A percentile compares a stretch with the other conserved stretches of the same genome.
phyloP scores from a whole-genome alignment of 2,329 filamentous ascomycete genomes.

The Colletotrichum lupini region DNA sequence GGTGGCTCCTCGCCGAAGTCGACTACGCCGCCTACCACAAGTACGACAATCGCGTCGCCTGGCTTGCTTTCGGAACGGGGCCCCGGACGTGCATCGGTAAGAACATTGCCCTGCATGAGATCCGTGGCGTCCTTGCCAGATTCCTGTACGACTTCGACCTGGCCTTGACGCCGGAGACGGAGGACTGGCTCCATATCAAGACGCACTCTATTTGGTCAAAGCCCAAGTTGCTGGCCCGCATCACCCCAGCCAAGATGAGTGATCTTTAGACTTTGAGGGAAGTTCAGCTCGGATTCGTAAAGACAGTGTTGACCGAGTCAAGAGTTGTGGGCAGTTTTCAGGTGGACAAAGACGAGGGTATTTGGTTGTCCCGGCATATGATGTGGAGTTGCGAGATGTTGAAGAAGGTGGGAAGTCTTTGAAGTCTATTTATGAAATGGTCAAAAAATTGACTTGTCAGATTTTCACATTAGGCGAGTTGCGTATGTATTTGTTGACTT shows the following conservation, averaged over 20 bases:
- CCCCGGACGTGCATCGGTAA: background rate
- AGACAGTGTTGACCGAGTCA: no score
- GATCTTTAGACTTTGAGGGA: no score
- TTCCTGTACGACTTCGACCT: background rate
- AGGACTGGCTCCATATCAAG: background rate
- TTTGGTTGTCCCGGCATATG: no score
- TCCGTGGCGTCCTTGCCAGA: background rate
- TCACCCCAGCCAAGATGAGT: background rate
- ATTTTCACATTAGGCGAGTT: no score
- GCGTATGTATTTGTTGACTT: no score
- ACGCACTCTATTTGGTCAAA: background rate
- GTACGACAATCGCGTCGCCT: background rate
- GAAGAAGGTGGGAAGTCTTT: no score
- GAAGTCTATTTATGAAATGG: no score
- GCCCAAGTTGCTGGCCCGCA: background rate
- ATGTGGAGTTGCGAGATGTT: no score
- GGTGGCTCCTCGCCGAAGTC: background rate
- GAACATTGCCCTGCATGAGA: background rate
- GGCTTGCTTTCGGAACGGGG: background rate
- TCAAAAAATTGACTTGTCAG: no score
- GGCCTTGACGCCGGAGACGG: background rate
- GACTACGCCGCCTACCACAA: background rate
- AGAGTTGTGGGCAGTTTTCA: no score
- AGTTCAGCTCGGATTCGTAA: no score
- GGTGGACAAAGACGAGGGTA: no score